A percentile compares a stretch with the other conserved stretches of the same genome.
phyloP scores from a whole-genome alignment of 2,329 filamentous ascomycete genomes.

The Bipolaris sorokiniana region DNA sequence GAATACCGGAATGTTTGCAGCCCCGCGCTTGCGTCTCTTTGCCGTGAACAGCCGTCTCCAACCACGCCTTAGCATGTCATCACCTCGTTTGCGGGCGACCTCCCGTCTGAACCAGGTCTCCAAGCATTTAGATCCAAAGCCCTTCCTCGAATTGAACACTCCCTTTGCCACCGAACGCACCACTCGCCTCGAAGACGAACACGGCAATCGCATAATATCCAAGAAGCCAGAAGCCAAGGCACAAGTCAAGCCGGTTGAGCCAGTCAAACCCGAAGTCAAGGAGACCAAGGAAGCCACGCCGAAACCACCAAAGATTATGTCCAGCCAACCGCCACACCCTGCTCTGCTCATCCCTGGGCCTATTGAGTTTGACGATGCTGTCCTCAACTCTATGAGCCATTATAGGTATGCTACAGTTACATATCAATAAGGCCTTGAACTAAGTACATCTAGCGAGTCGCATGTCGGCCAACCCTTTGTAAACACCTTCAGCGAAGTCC shows the following conservation, averaged over 20 bases:
- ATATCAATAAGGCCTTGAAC: neutral
- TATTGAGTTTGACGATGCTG: constrained; percentile 98
- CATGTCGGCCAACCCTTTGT: constrained; percentile 92
- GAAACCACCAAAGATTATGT: constrained; percentile 54
- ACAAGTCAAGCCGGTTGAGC: neutral
- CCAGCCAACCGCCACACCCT: constrained; percentile 64
- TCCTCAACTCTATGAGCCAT: constrained; percentile 92
- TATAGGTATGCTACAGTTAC: constrained; percentile 67
- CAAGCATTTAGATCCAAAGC: constrained; percentile 63
- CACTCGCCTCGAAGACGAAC: constrained; percentile 59
- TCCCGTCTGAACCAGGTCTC: constrained; percentile 65
- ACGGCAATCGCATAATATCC: constrained; percentile 48
- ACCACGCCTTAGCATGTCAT: constrained; percentile 41
- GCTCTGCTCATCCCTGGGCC: constrained; percentile 95
- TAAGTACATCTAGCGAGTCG: constrained; percentile 70
- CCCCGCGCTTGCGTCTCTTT: constrained; percentile 33
- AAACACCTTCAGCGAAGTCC: constrained; percentile 85
- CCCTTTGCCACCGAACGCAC: constrained; percentile 67
- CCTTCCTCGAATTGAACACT: constrained; percentile 66
- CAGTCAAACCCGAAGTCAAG: constrained; percentile 12
- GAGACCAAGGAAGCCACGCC: constrained; percentile 22
- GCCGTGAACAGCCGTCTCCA: constrained; percentile 37
- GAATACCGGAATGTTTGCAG: constrained; percentile 46
- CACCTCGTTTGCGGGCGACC: constrained; percentile 45
- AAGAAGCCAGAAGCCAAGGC: constrained; percentile 10